phyloP scores from a whole-genome alignment of 306 rosid species.

The Macrotyloma uniflorum region DNA sequence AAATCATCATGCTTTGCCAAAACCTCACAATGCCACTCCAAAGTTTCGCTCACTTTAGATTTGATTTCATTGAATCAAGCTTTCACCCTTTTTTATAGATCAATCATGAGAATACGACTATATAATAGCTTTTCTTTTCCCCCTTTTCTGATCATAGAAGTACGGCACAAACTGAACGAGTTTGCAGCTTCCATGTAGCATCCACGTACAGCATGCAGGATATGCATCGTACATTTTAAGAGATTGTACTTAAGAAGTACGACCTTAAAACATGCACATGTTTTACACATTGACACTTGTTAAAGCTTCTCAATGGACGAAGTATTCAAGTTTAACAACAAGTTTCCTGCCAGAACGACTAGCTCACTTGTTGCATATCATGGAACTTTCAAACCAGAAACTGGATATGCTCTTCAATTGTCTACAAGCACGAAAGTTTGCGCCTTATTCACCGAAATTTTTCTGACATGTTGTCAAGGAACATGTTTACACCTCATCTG shows the following conservation, averaged over 20 bases:
- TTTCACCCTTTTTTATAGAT: neutral
- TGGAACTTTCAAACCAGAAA: neutral
- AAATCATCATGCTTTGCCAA: slow-evolving; percentile 4
- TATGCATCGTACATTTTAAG: neutral
- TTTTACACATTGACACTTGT: neutral
- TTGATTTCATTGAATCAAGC: neutral
- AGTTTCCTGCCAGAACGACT: neutral
- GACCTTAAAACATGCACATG: neutral
- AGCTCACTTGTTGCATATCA: neutral
- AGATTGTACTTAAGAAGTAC: neutral
- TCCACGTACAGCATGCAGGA: neutral
- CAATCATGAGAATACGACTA: neutral
- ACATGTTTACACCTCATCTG: neutral
- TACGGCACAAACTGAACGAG: neutral
- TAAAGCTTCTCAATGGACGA: neutral
- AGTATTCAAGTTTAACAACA: neutral
- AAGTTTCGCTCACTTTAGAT: neutral
- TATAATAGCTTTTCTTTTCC: neutral
- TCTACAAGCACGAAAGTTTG: neutral
- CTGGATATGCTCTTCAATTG: neutral
- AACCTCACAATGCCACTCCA: neutral
- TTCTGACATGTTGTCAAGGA: neutral
- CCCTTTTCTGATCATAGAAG: neutral
- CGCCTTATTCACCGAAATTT: neutral
- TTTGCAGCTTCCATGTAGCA: neutral